phyloP scores from a whole-genome alignment of 768 basidiomycete genomes.

The Trametes elegans region DNA sequence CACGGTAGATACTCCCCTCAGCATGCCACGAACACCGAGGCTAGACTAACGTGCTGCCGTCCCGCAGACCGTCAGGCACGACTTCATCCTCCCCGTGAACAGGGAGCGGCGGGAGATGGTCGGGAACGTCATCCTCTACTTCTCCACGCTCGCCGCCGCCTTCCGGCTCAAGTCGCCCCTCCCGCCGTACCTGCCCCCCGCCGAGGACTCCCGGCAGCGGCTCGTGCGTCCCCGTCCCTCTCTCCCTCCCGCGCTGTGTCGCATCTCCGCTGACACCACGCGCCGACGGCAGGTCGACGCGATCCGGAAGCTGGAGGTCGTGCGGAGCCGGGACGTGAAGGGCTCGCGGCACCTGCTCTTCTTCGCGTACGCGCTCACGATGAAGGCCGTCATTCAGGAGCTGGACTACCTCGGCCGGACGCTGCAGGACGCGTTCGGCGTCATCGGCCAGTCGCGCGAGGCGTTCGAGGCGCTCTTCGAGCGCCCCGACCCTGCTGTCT shows the following conservation, averaged over 20 bases:
- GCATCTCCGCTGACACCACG: not conserved
- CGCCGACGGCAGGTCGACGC: slow-evolving; percentile 60
- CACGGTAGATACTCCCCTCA: slow-evolving; percentile 47
- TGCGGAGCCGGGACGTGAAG: slow-evolving; percentile 78
- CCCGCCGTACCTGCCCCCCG: slow-evolving; percentile 95
- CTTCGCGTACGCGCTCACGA: slow-evolving; percentile 91
- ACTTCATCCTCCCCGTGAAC: slow-evolving; percentile 91
- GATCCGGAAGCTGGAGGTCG: slow-evolving; percentile 82
- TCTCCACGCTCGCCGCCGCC: slow-evolving; percentile 75
- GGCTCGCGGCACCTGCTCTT: slow-evolving; percentile 86
- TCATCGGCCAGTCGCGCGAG: slow-evolving; percentile 77
- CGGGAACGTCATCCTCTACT: slow-evolving; percentile 90
- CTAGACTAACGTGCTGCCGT: not conserved
- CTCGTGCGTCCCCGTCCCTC: slow-evolving; percentile 48
- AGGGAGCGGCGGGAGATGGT: slow-evolving; percentile 90
- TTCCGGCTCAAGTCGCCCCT: slow-evolving; percentile 87
- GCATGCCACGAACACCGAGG: not conserved
- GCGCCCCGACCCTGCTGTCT: not conserved
- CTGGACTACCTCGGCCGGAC: slow-evolving; percentile 78
- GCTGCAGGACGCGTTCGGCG: slow-evolving; percentile 89
- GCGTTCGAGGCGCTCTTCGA: slow-evolving; percentile 82
- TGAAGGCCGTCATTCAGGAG: slow-evolving; percentile 92
- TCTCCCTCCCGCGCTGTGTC: not conserved
- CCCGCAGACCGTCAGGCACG: slow-evolving; percentile 68
- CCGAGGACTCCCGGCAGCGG: slow-evolving; percentile 76